Evolutionary conservation across 1,284 basidiomycete genomes (phyloP).

Genomic region (Sutorius eximius): DNA sequence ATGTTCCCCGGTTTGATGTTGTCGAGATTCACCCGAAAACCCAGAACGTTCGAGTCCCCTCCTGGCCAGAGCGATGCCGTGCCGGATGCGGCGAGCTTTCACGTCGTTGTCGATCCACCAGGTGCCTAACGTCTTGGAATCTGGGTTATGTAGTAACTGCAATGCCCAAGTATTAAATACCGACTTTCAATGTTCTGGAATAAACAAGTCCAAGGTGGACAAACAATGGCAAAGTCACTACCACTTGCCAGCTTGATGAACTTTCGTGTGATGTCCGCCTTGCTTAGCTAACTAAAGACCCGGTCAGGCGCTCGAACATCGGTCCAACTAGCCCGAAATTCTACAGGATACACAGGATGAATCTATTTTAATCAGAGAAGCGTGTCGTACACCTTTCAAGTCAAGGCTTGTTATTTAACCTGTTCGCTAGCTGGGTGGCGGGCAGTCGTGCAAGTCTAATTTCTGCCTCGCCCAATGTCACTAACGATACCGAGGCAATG

Average conservation of each 20-base stretch:
- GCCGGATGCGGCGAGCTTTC: neutral
- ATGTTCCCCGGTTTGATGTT: neutral
- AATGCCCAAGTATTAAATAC: too few relatives aligned
- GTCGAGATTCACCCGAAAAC: neutral
- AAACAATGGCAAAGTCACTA: too few relatives aligned
- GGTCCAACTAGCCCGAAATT: too few relatives aligned
- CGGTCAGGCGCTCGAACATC: too few relatives aligned
- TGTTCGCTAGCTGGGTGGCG: neutral
- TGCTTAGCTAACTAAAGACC: too few relatives aligned
- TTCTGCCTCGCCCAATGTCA: neutral
- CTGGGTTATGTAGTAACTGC: too few relatives aligned
- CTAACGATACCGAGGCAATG: neutral
- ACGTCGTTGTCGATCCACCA: too few relatives aligned
- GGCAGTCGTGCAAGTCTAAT: neutral
- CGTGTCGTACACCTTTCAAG: neutral
- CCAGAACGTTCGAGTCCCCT: neutral
- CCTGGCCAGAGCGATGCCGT: constrained; percentile 2
- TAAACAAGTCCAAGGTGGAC: too few relatives aligned
- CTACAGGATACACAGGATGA: constrained; percentile 2
- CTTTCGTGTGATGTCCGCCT: too few relatives aligned
- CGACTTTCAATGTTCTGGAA: too few relatives aligned
- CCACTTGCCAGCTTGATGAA: too few relatives aligned
- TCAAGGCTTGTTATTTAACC: neutral
- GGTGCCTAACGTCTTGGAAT: neutral
- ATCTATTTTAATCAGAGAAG: too few relatives aligned